Evolutionary conservation across 2,329 filamentous ascomycete species (phyloP), one percentile per base, ranked within the genome.

Genomic region (Venturia pyrina): DNA sequence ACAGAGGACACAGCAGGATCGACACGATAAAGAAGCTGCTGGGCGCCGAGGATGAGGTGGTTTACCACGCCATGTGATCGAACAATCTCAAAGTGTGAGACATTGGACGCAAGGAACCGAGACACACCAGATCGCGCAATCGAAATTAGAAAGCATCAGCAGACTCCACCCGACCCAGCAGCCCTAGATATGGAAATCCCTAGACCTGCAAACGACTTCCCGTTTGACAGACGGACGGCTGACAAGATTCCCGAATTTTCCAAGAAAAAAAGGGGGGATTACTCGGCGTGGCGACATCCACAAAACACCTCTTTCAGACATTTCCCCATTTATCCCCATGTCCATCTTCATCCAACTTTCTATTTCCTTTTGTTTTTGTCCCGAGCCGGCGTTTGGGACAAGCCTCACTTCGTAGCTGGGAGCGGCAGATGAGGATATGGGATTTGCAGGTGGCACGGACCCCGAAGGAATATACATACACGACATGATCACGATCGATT

Each of bases 1-100:
- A 72, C 61, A 69, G 76, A 34, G 72, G 73, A 44, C 76, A 78
- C 67, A 71, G 74, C 7, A 76, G 78, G 66, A 70, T 78, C 34
- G 64, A 65, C 43, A 70, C 73, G 28, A 66, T 78, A 53, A 69
- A 74, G 67, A 70, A 69, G 68, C 53, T 78, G 56, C 66, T 78
- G 65, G 75, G 76, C 67, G 67, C 78, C 57, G 75, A 77, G 28
- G 66, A 44, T 6, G 53, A 34, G 5, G 15, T 37, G 8, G 40
- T 59, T 32, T 59, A 37, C 53, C 53, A 59, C 53, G 53, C 53
- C 1, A 57, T 57, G 50, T 57, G 50, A 57, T 6, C 7, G 21
- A 24, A 40, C 37, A 40, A 40, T 28, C 2, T 11, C 46, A 50
- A 50, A 24, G 13, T 53, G 7, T 24, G 24, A 28, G 24, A 53